Base-by-base conservation (phyloP, 2,329 filamentous ascomycete genomes). In the Neonectria hederae region DNA sequence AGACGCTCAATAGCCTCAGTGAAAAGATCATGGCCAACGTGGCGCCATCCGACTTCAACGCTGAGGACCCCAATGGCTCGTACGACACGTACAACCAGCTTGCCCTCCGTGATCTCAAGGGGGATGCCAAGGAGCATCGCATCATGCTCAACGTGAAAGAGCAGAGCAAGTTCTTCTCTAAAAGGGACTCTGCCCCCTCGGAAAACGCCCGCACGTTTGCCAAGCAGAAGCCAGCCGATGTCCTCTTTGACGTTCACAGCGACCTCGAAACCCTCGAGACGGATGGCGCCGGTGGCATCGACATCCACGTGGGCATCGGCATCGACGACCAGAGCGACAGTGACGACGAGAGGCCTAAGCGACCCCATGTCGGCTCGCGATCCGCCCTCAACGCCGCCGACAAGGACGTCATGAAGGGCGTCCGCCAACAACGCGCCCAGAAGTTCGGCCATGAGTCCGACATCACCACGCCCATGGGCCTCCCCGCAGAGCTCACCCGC, bases 11-110 rank as follows among this genome's bases (percentile, higher is more conserved):
- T 77, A 93, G 87, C 65, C 86, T 98, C 60, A 97, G 93, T 72
- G 93, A 96, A 78, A 97, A 97, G 79, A 92, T 99, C 76, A 91
- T 99, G 86, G 91, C 91, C 52, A 92, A 94, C 68, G 93, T 97
- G 11, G 88, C 91, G 2, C 91, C 94, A 1, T 88, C 90, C 5
- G 94, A 97, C 76, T 85, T 87, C 1, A 86, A 90, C 65, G 85
- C 84, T 5, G 87, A 89, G 2, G 87, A 89, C 55, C 54, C 70
- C 5, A 71, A 70, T 21, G 90, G 89, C 2, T 82, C 90, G 73
- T 90, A 93, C 65, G 91, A 94, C 70, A 90, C 90, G 0, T 96
- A 90, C 74, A 88, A 90, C 67, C 85, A 94, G 74, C 82, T 98
- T 32, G 86, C 89, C 42, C 84, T 99, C 14, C 89, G 90, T 26